Evolutionary conservation across 352 stramenopile species (phyloP).

Genomic region (Globisporangium takayamanum): DNA sequence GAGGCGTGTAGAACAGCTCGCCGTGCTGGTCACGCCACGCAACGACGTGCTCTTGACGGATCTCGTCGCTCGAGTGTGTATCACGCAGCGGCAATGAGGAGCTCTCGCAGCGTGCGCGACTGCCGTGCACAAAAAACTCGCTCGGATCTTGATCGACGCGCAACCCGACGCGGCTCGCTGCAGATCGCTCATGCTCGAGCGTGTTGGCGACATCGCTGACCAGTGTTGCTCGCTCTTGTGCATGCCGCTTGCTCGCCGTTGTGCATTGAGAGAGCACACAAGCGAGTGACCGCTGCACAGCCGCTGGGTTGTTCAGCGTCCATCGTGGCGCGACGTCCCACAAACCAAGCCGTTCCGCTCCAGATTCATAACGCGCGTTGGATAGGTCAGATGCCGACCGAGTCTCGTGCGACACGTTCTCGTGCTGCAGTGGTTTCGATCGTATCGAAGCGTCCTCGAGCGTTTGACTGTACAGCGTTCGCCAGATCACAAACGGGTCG

Average conservation of each 20-base stretch:
- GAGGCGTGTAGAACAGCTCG: constrained; percentile 24
- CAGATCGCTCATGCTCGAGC: too few relatives aligned
- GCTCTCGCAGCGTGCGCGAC: neutral
- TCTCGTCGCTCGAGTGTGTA: neutral
- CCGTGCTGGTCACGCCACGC: constrained; percentile 24
- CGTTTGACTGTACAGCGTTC: neutral
- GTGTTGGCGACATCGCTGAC: neutral
- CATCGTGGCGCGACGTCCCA: constrained; percentile 10
- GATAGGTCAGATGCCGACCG: too few relatives aligned
- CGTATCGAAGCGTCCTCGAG: neutral
- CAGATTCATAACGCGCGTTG: too few relatives aligned
- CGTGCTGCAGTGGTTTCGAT: too few relatives aligned
- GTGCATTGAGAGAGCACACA: neutral
- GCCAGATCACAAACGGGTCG: constrained; percentile 14
- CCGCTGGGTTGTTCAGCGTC: neutral
- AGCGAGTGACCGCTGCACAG: neutral
- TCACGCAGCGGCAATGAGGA: neutral
- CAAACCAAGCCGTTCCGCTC: neutral
- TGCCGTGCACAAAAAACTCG: constrained; percentile 2
- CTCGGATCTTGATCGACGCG: neutral
- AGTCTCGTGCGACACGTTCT: too few relatives aligned
- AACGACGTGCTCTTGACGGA: constrained; percentile 12
- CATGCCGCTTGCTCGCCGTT: neutral
- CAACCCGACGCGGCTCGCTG: neutral
- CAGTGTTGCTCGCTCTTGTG: neutral